A percentile compares a stretch with the other conserved stretches of the same genome.
Conservation (phyloP, 2,329 filamentous ascomycete genomes). For the Stagonosporopsis tanaceti region DNA sequence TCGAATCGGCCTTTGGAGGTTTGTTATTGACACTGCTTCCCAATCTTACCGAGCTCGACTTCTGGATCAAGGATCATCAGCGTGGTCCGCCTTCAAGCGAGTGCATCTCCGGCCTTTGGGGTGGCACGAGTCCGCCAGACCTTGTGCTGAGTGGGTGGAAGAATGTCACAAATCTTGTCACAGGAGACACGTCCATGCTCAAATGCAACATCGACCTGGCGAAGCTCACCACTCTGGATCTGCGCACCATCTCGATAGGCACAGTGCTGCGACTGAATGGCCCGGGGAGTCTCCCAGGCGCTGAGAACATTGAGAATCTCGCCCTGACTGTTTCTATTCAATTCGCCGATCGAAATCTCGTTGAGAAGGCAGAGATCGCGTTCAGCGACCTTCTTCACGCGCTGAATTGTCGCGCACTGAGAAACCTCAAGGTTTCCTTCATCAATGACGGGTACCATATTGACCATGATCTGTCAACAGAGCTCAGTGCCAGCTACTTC, state of each 20-base stretch:
- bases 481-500: slow-evolving; percentile 25
- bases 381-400: slow-evolving; percentile 32
- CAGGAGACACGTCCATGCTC: slow-evolving; percentile 26
- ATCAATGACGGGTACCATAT: slow-evolving; percentile 29
- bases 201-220: slow-evolving; percentile 26
- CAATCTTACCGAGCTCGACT: slow-evolving; percentile 29
- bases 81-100: slow-evolving; percentile 28
- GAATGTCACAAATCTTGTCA: slow-evolving; percentile 22
- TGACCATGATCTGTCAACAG: slow-evolving; percentile 20
- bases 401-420: slow-evolving; percentile 24
- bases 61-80: slow-evolving; percentile 30
- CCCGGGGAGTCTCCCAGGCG: slow-evolving; percentile 29
- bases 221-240: slow-evolving; percentile 24
- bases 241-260: slow-evolving; percentile 27
- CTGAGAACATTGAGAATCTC: slow-evolving; percentile 24
- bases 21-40: slow-evolving; percentile 30
- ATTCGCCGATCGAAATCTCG: slow-evolving; percentile 25
- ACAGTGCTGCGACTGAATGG: slow-evolving; percentile 32
- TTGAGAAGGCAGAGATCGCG: slow-evolving; percentile 25
- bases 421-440: slow-evolving; percentile 25
- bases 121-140: slow-evolving; percentile 20
- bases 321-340: slow-evolving; percentile 25
- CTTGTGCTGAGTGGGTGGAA: slow-evolving; percentile 13
- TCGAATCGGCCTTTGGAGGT: slow-evolving; percentile 37
- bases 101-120: slow-evolving; percentile 33